Evolutionary conservation across 805 yeast genomes (phyloP).

Genomic region (Metschnikowia amazonensis): DNA sequence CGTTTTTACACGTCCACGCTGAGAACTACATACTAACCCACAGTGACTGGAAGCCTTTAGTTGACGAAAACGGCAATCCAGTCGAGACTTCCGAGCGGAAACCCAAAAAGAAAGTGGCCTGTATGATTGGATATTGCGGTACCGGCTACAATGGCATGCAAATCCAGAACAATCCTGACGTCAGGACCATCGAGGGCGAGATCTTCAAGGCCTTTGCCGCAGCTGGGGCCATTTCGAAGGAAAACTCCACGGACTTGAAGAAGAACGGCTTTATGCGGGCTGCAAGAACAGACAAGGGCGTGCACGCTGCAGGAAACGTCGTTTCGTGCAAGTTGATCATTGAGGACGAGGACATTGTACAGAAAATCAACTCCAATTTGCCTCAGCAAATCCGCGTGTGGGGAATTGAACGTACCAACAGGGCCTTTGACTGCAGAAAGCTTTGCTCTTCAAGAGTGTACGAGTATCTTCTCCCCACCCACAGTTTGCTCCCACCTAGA

Average conservation of each 20-base stretch:
- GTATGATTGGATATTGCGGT: constrained; percentile 91
- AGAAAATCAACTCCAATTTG: constrained; percentile 65
- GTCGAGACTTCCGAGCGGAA: constrained; percentile 55
- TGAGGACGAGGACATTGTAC: constrained; percentile 72
- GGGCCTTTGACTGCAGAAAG: constrained; percentile 89
- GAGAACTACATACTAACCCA: constrained; percentile 5
- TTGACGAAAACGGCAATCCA: constrained; percentile 64
- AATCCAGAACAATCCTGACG: constrained; percentile 70
- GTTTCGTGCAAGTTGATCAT: constrained; percentile 78
- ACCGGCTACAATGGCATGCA: constrained; percentile 98
- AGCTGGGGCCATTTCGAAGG: constrained; percentile 85
- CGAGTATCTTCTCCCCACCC: constrained; percentile 90
- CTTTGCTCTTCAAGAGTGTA: constrained; percentile 95
- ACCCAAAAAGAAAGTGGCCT: constrained; percentile 88
- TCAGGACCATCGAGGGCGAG: constrained; percentile 87
- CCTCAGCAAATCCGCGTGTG: constrained; percentile 90
- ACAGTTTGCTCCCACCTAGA: constrained; percentile 86
- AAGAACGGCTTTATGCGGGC: constrained; percentile 85
- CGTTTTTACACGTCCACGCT: constrained; percentile 13
- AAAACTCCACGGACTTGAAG: constrained; percentile 83
- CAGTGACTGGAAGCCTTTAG: constrained; percentile 37
- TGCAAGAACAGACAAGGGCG: constrained; percentile 92
- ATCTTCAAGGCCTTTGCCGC: constrained; percentile 75
- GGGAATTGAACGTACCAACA: constrained; percentile 88
- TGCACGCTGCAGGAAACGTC: constrained; percentile 95